These are phyloP conservation scores for Russula vinacea DNA, from an alignment of 768 basidiomycete species.

Conservation along the genomic window DNA sequence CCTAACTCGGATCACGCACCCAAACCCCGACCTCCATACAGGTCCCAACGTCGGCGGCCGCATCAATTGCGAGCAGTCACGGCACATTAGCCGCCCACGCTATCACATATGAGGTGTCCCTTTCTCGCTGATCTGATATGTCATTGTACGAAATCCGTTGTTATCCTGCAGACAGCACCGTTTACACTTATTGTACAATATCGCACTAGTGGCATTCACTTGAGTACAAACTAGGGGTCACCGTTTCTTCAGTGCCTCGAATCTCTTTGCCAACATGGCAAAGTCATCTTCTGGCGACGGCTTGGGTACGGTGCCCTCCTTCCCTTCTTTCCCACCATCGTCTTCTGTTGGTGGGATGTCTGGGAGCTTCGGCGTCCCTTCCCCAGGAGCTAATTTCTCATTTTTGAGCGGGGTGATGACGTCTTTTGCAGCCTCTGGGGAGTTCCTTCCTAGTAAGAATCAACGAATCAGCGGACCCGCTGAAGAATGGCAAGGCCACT, in stretches of 20 bases:
- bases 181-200: neutral
- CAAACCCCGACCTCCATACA: neutral
- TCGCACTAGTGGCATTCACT: neutral
- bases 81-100: neutral
- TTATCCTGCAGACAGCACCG: neutral
- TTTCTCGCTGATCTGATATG: neutral
- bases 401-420: neutral
- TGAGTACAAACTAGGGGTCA: slow-evolving; percentile 35
- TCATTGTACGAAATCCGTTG: neutral
- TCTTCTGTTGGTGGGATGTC: slow-evolving; percentile 52
- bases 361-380: slow-evolving; percentile 45
- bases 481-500: slow-evolving; percentile 19
- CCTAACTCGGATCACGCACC: neutral
- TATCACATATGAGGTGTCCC: neutral
- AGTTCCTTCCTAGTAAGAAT: slow-evolving; percentile 4
- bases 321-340: slow-evolving; percentile 36
- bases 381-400: slow-evolving; percentile 24
- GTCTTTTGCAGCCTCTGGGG: neutral
- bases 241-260: slow-evolving; percentile 83
- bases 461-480: neutral
- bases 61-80: neutral
- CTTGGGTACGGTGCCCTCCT: slow-evolving; percentile 34
- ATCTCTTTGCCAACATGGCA: slow-evolving; percentile 70
- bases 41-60: neutral
- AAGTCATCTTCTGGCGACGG: slow-evolving; percentile 62